Evolutionary conservation across 305 asterid species (phyloP).

Genomic region (Fraxinus platypoda): DNA sequence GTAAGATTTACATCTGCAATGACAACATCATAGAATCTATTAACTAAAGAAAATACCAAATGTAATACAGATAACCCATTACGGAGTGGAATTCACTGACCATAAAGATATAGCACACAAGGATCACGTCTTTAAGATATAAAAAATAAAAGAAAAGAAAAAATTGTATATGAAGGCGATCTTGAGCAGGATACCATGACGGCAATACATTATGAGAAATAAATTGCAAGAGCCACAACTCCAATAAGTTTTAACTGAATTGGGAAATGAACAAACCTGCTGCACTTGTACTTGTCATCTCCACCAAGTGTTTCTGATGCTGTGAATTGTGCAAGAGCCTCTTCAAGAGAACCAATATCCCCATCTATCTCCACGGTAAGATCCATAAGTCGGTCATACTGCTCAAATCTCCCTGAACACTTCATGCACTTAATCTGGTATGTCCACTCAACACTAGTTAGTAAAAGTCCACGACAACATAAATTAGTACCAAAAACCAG

Average conservation of each 20-base stretch:
- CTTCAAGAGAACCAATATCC: slow-evolving; percentile 45
- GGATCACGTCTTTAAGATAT: background rate
- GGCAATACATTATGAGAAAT: slow-evolving; percentile 5
- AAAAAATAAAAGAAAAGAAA: background rate
- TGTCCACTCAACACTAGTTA: background rate
- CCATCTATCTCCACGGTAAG: slow-evolving; percentile 63
- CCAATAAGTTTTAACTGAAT: slow-evolving; percentile 6
- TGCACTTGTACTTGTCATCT: slow-evolving; percentile 61
- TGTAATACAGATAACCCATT: background rate
- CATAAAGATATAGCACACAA: background rate
- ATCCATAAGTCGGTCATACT: slow-evolving; percentile 53
- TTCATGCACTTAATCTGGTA: slow-evolving; percentile 60
- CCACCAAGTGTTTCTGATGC: slow-evolving; percentile 57
- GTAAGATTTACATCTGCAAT: slow-evolving; percentile 56
- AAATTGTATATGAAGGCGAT: background rate
- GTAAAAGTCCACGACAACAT: slow-evolving; percentile 9
- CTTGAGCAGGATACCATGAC: background rate
- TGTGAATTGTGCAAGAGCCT: slow-evolving; percentile 56
- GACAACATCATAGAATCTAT: background rate
- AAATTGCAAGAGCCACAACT: background rate
- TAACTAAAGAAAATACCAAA: slow-evolving; percentile 13
- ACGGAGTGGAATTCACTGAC: background rate
- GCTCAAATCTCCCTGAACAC: slow-evolving; percentile 53
- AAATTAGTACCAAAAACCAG: slow-evolving; percentile 13
- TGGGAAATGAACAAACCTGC: slow-evolving; percentile 35